Evolutionary conservation across 805 yeast species (phyloP).

Genomic region (Cyberlindnera petersonii): DNA sequence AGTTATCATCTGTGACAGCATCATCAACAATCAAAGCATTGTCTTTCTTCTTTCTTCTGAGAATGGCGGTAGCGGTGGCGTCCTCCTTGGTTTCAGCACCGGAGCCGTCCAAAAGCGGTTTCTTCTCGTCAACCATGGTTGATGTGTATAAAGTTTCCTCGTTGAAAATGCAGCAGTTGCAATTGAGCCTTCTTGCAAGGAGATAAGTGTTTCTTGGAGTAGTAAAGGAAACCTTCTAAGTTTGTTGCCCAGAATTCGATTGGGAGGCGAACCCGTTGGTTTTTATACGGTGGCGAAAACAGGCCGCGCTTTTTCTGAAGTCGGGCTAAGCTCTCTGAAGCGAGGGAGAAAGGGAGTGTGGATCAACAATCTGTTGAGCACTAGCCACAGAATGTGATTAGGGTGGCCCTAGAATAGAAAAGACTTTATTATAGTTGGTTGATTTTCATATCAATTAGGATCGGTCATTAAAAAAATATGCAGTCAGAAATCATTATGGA

Average conservation of each 20-base stretch:
- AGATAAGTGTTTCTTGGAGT: neutral
- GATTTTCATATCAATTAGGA: no score
- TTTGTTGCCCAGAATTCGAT: neutral
- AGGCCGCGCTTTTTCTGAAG: neutral
- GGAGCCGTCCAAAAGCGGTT: slow-evolving; percentile 57
- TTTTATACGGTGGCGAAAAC: slow-evolving; percentile 14
- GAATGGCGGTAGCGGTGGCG: slow-evolving; percentile 92
- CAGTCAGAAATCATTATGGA: no score
- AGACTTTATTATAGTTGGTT: no score
- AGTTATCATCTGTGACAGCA: slow-evolving; percentile 95
- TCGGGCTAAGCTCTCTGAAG: neutral
- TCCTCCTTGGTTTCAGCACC: slow-evolving; percentile 59
- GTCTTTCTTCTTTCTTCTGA: slow-evolving; percentile 96
- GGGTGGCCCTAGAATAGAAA: no score
- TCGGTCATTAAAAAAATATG: slow-evolving; percentile 2
- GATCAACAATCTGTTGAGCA: slow-evolving; percentile 2
- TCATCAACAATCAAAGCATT: slow-evolving; percentile 91
- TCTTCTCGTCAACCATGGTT: slow-evolving; percentile 33
- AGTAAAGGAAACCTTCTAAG: no score
- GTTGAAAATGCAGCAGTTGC: neutral
- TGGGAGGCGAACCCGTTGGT: slow-evolving; percentile 7
- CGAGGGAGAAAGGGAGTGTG: neutral
- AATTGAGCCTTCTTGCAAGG: slow-evolving; percentile 1
- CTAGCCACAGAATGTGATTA: no score
- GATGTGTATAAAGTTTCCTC: neutral